Percentiles rank a stretch among this genome's conserved stretches.
Evolutionary conservation across 2,329 filamentous ascomycete genomes (phyloP).

Genomic region (Paraphoma sp.): DNA sequence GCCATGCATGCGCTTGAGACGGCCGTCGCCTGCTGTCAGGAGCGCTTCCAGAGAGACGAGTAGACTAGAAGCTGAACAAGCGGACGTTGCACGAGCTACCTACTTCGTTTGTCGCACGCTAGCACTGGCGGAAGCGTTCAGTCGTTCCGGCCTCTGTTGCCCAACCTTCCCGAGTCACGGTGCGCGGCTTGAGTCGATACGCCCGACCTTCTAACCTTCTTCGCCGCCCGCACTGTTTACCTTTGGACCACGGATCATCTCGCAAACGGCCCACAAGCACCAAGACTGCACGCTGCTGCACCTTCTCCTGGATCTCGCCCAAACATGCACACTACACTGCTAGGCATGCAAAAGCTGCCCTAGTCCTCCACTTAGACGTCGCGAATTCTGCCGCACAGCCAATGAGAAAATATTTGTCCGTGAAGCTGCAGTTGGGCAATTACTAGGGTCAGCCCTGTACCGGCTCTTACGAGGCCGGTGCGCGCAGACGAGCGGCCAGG

Average conservation of each 20-base stretch:
- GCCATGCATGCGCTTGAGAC: slow-evolving; percentile 20
- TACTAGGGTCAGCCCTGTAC: slow-evolving; percentile 16
- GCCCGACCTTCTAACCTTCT: background rate
- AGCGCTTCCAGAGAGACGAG: slow-evolving; percentile 8
- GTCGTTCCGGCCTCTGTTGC: slow-evolving; percentile 15
- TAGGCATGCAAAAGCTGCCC: slow-evolving; percentile 22
- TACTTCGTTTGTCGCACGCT: background rate
- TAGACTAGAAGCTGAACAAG: slow-evolving; percentile 14
- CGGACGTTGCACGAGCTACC: slow-evolving; percentile 11
- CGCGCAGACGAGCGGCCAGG: background rate
- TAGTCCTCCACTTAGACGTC: slow-evolving; percentile 24
- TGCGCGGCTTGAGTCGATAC: slow-evolving; percentile 12
- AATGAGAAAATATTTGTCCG: slow-evolving; percentile 28
- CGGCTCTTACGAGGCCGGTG: background rate
- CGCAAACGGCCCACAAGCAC: background rate
- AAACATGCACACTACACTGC: slow-evolving; percentile 18
- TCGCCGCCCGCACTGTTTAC: slow-evolving; percentile 9
- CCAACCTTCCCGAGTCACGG: background rate
- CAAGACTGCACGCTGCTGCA: slow-evolving; percentile 15
- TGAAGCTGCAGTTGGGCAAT: slow-evolving; percentile 13
- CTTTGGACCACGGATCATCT: slow-evolving; percentile 2
- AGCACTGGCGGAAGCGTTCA: slow-evolving; percentile 10
- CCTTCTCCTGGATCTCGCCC: slow-evolving; percentile 14
- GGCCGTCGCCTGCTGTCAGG: slow-evolving; percentile 10
- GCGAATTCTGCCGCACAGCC: slow-evolving; percentile 27